Percentiles rank a stretch among this genome's conserved stretches.
Evolutionary conservation across 2,329 filamentous ascomycete species (phyloP).

Genomic region (Cryphonectria radicalis): DNA sequence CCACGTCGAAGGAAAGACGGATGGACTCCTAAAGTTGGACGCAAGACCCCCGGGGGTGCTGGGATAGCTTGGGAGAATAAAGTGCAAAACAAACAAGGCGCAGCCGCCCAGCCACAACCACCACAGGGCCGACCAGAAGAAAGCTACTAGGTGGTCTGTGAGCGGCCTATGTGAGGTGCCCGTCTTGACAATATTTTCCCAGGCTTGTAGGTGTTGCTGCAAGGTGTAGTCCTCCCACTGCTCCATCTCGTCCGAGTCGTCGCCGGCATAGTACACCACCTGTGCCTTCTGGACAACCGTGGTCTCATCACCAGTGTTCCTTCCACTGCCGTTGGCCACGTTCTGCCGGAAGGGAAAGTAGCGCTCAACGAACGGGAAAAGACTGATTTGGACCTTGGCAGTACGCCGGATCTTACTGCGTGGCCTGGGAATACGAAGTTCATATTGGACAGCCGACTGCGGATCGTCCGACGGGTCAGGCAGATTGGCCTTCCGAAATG

Average conservation of each 20-base stretch:
- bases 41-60: not conserved
- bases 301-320: constrained; percentile 32
- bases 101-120: not conserved
- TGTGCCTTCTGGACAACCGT: constrained; percentile 34
- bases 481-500: not conserved
- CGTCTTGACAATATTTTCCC: not conserved
- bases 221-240: constrained; percentile 23
- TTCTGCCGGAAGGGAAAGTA: constrained; percentile 31
- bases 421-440: constrained; percentile 3
- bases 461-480: not conserved
- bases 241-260: constrained; percentile 21
- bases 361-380: constrained; percentile 39
- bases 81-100: not conserved
- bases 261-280: constrained; percentile 40
- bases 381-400: constrained; percentile 39
- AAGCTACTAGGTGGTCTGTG: too few species aligned
- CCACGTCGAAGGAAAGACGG: not conserved
- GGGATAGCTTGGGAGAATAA: not conserved
- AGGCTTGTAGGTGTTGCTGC: constrained; percentile 19
- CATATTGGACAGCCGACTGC: not conserved
- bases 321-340: constrained; percentile 20
- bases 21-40: not conserved
- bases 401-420: constrained; percentile 24
- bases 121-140: not conserved
- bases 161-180: too few species aligned